Evolutionary conservation across 495 filamentous ascomycete species (phyloP).

Genomic region (Coniosporium apollinis): DNA sequence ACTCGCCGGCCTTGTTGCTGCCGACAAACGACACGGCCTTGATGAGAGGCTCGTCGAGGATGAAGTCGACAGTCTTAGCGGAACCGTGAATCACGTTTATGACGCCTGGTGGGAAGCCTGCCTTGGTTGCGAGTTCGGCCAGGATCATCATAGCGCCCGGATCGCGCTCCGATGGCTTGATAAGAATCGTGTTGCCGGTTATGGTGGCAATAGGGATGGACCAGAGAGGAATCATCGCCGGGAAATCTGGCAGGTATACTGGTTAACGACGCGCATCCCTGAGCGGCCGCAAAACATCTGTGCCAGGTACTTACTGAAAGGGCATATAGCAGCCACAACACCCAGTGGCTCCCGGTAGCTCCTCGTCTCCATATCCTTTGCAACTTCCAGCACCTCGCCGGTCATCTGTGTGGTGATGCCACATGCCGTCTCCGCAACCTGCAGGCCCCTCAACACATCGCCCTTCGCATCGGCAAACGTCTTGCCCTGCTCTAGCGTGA

Average conservation of each 20-base stretch:
- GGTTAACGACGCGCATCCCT: too few species aligned
- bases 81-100: conserved; percentile 90
- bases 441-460: conserved; percentile 85
- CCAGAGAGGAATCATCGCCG: conserved; percentile 98
- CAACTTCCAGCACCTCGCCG: conserved; percentile 88
- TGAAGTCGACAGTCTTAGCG: conserved; percentile 86
- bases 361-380: conserved; percentile 98
- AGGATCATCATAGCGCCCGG: conserved; percentile 98
- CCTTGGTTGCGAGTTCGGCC: conserved; percentile 77
- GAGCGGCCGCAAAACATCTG: too few species aligned
- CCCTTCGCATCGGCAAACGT: conserved; percentile 91
- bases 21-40: conserved; percentile 98
- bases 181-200: conserved; percentile 81
- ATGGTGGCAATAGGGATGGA: conserved; percentile 88
- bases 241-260: conserved; percentile 57
- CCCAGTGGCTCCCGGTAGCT: conserved; percentile 86
- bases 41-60: conserved; percentile 87
- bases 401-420: conserved; percentile 86
- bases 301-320: conserved; percentile 60
- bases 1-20: conserved; percentile 90
- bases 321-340: conserved; percentile 92
- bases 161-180: conserved; percentile 96
- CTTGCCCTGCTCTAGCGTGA: conserved; percentile 97
- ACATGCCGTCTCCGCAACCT: conserved; percentile 93
- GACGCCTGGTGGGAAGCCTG: conserved; percentile 86